These are phyloP conservation scores for Lolium rigidum DNA, from an alignment of 176 grass and related monocot genomes.

Conservation along the genomic window DNA sequence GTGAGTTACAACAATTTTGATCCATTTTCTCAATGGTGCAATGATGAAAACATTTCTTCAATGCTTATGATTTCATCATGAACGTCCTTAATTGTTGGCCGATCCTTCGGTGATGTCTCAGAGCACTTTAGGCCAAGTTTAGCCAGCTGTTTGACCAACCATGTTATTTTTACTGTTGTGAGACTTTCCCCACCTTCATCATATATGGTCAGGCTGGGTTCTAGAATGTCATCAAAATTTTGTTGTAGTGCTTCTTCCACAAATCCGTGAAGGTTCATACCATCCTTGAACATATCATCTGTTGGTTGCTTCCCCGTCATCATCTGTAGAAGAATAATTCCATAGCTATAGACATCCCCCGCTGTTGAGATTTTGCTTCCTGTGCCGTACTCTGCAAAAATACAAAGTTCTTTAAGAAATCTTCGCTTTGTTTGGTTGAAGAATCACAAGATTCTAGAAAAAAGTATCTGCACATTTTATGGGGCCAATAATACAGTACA, in stretches of 20 bases:
- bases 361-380: background rate
- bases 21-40: background rate
- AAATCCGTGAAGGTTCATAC: background rate
- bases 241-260: background rate
- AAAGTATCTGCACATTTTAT: too few species aligned
- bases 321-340: conserved; percentile 8
- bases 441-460: too few species aligned
- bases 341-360: background rate
- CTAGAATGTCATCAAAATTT: conserved; percentile 7
- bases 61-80: conserved; percentile 21
- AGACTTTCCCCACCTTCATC: background rate
- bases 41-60: background rate
- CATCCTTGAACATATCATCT: background rate
- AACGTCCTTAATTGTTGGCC: conserved; percentile 8
- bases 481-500: too few species aligned
- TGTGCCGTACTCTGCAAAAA: background rate
- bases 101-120: background rate
- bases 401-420: too few species aligned
- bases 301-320: background rate
- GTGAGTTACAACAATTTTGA: too few species aligned
- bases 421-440: background rate
- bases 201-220: background rate
- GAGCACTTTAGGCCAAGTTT: conserved; percentile 37
- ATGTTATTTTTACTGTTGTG: background rate
- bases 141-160: background rate